A percentile compares a stretch with the other conserved stretches of the same genome.
Conservation (phyloP, 2,329 filamentous ascomycete genomes). For the Emydomyces testavorans region DNA sequence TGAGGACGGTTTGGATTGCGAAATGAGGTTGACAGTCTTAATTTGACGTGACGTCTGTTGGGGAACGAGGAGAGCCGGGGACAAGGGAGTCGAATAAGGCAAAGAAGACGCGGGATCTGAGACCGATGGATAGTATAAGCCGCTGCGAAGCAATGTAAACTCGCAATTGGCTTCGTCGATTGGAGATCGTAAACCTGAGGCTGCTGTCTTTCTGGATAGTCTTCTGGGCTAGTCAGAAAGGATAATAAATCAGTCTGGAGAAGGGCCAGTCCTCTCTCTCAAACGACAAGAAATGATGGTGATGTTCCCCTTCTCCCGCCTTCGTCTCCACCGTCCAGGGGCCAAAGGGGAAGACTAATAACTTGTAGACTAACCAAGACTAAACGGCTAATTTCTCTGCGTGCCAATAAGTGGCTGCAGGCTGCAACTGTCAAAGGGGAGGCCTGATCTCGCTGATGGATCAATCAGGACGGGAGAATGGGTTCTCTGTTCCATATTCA, state of each 20-base stretch:
- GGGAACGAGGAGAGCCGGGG: not conserved
- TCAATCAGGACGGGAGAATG: too few species aligned
- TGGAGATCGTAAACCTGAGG: too few species aligned
- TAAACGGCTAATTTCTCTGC: slow-evolving; percentile 1
- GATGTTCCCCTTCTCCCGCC: slow-evolving; percentile 1
- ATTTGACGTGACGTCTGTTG: not conserved
- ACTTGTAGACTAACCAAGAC: slow-evolving; percentile 2
- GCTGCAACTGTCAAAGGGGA: too few species aligned
- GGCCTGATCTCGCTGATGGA: too few species aligned
- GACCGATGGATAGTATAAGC: not conserved
- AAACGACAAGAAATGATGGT: too few species aligned
- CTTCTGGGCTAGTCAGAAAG: too few species aligned
- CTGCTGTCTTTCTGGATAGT: too few species aligned
- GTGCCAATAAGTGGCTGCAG: not conserved
- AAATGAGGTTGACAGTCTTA: not conserved
- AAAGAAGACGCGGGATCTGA: not conserved
- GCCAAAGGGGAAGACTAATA: not conserved
- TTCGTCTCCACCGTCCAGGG: slow-evolving; percentile 7
- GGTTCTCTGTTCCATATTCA: not conserved
- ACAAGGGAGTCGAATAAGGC: not conserved
- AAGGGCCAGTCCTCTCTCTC: too few species aligned
- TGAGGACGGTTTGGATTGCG: not conserved
- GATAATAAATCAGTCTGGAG: too few species aligned
- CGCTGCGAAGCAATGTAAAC: too few species aligned
- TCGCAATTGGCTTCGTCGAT: too few species aligned